phyloP scores from a whole-genome alignment of 2,329 filamentous ascomycete species.

The Colletotrichum liaoningense region DNA sequence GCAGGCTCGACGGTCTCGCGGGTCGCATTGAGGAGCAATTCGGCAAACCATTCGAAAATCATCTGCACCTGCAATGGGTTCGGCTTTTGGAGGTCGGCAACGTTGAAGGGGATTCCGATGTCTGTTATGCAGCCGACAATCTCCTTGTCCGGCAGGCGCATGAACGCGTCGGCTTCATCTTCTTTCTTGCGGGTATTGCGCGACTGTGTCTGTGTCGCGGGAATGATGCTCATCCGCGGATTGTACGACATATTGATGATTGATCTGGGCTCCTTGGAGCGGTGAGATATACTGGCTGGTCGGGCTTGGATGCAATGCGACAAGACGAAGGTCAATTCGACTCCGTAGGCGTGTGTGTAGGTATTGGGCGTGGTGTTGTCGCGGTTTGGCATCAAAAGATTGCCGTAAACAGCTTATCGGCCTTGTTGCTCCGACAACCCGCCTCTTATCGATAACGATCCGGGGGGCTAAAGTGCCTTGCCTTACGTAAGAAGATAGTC shows the following conservation, averaged over 20 bases:
- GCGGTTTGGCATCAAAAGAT: not conserved
- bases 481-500: too few relatives aligned
- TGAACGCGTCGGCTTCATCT: constrained; percentile 69
- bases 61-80: constrained; percentile 95
- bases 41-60: constrained; percentile 98
- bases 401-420: constrained; percentile 9
- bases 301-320: not conserved
- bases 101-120: constrained; percentile 89
- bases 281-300: not conserved
- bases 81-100: constrained; percentile 91
- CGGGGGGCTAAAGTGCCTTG: too few relatives aligned
- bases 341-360: not conserved
- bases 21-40: constrained; percentile 92
- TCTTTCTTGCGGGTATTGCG: constrained; percentile 67
- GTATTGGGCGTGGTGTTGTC: not conserved
- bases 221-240: constrained; percentile 70
- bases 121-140: constrained; percentile 98
- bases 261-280: not conserved
- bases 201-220: constrained; percentile 59
- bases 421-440: constrained; percentile 33
- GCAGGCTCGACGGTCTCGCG: constrained; percentile 94
- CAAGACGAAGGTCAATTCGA: not conserved
- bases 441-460: not conserved
- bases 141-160: constrained; percentile 75
- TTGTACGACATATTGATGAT: constrained; percentile 66